Evolutionary conservation across 106 monocot genomes (phyloP).

Genomic region (Posidonia australis): DNA sequence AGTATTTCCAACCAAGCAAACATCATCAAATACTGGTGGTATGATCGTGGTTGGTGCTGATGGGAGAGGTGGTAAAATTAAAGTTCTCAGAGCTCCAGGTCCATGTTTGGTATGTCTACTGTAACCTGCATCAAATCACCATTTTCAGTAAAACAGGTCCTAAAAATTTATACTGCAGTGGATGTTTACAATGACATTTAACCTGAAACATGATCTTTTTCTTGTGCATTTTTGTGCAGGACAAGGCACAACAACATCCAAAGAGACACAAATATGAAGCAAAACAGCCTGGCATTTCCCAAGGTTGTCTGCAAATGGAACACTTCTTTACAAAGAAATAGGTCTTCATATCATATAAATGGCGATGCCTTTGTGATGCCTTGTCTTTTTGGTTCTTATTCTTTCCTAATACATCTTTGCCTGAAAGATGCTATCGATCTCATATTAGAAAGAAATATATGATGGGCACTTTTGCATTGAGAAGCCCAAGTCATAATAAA

Average conservation of each 20-base stretch:
- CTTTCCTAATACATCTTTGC: no score
- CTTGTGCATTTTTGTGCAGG: conserved; percentile 21
- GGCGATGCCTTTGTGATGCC: background rate
- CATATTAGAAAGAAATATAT: no score
- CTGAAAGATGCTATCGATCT: no score
- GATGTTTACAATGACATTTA: conserved; percentile 6
- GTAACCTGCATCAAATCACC: background rate
- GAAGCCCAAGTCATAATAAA: no score
- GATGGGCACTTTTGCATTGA: no score
- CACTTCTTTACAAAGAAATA: conserved; percentile 58
- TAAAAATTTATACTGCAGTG: no score
- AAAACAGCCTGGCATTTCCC: conserved; percentile 31
- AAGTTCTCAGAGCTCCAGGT: conserved; percentile 3
- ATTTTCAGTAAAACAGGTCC: no score
- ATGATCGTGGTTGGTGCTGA: conserved; percentile 13
- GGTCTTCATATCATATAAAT: background rate
- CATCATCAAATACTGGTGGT: conserved; percentile 15
- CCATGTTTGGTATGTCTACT: conserved; percentile 27
- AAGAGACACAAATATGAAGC: conserved; percentile 38
- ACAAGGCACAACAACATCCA: conserved; percentile 16
- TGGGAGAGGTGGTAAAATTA: conserved; percentile 12
- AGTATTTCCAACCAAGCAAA: background rate
- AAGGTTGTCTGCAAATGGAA: conserved; percentile 32
- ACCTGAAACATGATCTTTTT: background rate
- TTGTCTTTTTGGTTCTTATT: background rate